phyloP scores from a whole-genome alignment of 768 basidiomycete species.

The Kwoniella newhampshirensis region DNA sequence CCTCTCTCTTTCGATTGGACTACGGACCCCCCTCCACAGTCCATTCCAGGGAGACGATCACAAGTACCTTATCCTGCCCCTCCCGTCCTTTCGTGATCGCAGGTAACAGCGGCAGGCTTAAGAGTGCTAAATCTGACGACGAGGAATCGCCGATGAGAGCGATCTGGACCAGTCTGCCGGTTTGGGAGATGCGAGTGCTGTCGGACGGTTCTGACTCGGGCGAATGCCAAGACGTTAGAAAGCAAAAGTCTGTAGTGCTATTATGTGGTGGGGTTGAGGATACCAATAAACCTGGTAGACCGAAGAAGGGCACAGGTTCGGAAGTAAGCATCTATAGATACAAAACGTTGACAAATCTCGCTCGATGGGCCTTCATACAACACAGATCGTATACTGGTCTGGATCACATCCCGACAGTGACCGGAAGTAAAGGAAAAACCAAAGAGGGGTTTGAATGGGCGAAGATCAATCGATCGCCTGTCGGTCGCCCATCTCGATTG shows the following conservation, averaged over 20 bases:
- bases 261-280: constrained; percentile 26
- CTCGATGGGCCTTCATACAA: constrained; percentile 15
- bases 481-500: no score
- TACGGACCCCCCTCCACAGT: constrained; percentile 17
- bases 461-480: constrained; percentile 6
- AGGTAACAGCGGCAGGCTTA: constrained; percentile 25
- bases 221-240: no score
- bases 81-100: constrained; percentile 19
- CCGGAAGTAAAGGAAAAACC: constrained; percentile 2
- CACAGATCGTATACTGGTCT: constrained; percentile 2
- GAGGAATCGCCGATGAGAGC: constrained; percentile 3
- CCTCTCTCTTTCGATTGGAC: constrained; percentile 18
- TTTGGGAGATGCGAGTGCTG: constrained; percentile 27
- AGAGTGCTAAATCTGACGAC: constrained; percentile 13
- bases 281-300: constrained; percentile 5
- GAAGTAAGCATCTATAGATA: constrained; percentile 22
- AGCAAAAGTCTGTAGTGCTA: constrained; percentile 16
- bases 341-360: constrained; percentile 22
- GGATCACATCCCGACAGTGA: not conserved
- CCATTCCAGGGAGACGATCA: constrained; percentile 20
- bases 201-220: constrained; percentile 3
- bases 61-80: constrained; percentile 17
- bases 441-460: constrained; percentile 8
- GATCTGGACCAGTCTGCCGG: constrained; percentile 28
- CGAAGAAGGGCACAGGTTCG: constrained; percentile 14